Evolutionary conservation across 305 asterid genomes (phyloP).

Genomic region (Caryopteris hybrid): DNA sequence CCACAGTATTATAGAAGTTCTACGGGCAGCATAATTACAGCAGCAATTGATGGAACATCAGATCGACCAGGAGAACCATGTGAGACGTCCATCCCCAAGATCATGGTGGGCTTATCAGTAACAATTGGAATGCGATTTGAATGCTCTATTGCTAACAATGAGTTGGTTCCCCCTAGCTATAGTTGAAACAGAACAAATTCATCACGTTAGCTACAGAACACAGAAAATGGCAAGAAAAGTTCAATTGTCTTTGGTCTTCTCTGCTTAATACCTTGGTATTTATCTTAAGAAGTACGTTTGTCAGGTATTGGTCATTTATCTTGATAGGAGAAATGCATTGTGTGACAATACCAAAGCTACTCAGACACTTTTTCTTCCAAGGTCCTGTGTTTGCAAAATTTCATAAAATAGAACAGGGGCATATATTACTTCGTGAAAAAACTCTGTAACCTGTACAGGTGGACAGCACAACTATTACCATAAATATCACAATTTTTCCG

Average conservation of each 20-base stretch:
- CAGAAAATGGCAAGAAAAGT: conserved; percentile 9
- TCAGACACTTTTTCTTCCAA: conserved; percentile 81
- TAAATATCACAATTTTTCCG: conserved; percentile 74
- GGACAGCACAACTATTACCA: conserved; percentile 41
- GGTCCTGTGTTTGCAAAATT: conserved; percentile 56
- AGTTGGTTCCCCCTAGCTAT: conserved; percentile 93
- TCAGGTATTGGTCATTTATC: conserved; percentile 75
- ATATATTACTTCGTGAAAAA: conserved; percentile 5
- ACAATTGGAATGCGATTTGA: conserved; percentile 46
- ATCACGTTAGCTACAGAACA: conserved; percentile 5
- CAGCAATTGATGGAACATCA: conserved; percentile 89
- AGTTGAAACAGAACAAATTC: conserved; percentile 15
- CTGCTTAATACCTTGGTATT: conserved; percentile 66
- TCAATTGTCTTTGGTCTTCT: conserved; percentile 8
- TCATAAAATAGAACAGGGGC: conserved; percentile 5
- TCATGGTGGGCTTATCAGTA: conserved; percentile 82
- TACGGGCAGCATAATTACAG: conserved; percentile 47
- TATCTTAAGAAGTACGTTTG: conserved; percentile 87
- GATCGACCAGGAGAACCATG: conserved; percentile 90
- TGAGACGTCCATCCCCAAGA: conserved; percentile 93
- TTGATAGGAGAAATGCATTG: conserved; percentile 80
- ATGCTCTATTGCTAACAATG: conserved; percentile 70
- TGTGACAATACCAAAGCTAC: conserved; percentile 66
- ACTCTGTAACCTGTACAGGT: conserved; percentile 6
- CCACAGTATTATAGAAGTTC: conserved; percentile 3